These are phyloP conservation scores for Hemerocallis citrina DNA, from an alignment of 106 monocot species.

Conservation along the genomic window DNA sequence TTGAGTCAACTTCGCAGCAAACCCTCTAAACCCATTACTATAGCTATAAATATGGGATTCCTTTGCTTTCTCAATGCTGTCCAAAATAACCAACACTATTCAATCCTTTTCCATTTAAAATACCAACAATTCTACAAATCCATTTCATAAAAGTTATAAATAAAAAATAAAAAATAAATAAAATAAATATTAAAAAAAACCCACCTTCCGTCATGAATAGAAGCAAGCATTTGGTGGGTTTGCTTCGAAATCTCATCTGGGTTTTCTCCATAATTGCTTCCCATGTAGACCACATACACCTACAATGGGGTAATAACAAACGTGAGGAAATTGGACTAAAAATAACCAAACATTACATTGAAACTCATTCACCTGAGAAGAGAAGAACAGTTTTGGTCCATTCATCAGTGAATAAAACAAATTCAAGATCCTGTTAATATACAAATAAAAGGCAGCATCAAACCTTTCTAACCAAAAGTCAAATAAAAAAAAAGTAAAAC, in stretches of 20 bases:
- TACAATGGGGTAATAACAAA: slow-evolving; percentile 4
- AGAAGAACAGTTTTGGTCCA: slow-evolving; percentile 2
- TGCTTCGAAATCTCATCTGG: slow-evolving; percentile 39
- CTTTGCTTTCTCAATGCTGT: slow-evolving; percentile 51
- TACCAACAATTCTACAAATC: background rate
- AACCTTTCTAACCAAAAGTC: no score
- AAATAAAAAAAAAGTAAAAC: no score
- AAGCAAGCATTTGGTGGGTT: slow-evolving; percentile 61
- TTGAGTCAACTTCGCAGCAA: slow-evolving; percentile 74
- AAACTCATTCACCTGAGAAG: slow-evolving; percentile 14
- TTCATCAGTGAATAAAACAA: no score
- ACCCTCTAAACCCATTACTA: slow-evolving; percentile 65
- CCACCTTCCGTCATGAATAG: slow-evolving; percentile 80
- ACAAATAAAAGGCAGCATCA: no score
- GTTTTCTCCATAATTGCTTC: slow-evolving; percentile 31
- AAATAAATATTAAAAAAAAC: background rate
- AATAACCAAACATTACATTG: background rate
- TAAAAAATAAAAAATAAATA: no score
- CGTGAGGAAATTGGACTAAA: background rate
- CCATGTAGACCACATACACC: slow-evolving; percentile 95
- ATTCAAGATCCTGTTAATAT: no score
- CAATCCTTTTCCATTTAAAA: background rate
- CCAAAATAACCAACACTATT: background rate
- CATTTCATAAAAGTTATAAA: slow-evolving; percentile 6
- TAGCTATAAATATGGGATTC: slow-evolving; percentile 85